phyloP scores from a whole-genome alignment of 2,329 filamentous ascomycete genomes.

The Fusarium sp. region DNA sequence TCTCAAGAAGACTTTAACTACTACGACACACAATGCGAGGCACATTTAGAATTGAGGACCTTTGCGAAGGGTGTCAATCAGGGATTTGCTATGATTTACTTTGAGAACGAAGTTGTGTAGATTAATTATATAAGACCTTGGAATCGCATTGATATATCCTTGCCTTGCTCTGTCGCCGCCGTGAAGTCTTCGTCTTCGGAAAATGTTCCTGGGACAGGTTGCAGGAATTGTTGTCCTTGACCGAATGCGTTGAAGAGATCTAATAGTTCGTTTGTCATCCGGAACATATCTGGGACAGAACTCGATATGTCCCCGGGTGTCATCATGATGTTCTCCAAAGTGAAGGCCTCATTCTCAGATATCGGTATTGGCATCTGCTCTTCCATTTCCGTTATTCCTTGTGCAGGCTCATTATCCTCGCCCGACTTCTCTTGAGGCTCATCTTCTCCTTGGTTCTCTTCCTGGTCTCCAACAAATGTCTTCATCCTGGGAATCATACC shows the following conservation, averaged over 20 bases:
- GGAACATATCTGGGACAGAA: conserved; percentile 50
- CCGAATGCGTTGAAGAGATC: conserved; percentile 53
- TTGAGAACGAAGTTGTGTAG: conserved; percentile 49
- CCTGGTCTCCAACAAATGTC: conserved; percentile 41
- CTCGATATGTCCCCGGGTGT: conserved; percentile 25
- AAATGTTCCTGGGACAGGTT: conserved; percentile 23
- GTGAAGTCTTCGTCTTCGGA: conserved; percentile 27
- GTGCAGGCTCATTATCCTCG: neutral
- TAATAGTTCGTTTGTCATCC: conserved; percentile 53
- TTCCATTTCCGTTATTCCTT: neutral
- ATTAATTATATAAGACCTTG: conserved; percentile 47
- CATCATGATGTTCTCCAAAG: conserved; percentile 25
- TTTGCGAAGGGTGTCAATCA: conserved; percentile 50
- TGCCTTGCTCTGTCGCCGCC: conserved; percentile 30
- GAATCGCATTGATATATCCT: conserved; percentile 50
- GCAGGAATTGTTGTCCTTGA: conserved; percentile 44
- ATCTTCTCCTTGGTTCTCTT: neutral
- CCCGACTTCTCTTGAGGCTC: neutral
- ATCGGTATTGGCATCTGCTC: neutral
- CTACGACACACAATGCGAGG: conserved; percentile 64
- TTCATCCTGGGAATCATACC: conserved; percentile 50
- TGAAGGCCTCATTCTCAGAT: neutral
- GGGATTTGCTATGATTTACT: conserved; percentile 65
- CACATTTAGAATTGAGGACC: conserved; percentile 49
- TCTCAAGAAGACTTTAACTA: conserved; percentile 70